Evolutionary conservation across 2,329 filamentous ascomycete species (phyloP), one percentile per base, ranked within the genome.

Genomic region (Grosmannia penicillata): DNA sequence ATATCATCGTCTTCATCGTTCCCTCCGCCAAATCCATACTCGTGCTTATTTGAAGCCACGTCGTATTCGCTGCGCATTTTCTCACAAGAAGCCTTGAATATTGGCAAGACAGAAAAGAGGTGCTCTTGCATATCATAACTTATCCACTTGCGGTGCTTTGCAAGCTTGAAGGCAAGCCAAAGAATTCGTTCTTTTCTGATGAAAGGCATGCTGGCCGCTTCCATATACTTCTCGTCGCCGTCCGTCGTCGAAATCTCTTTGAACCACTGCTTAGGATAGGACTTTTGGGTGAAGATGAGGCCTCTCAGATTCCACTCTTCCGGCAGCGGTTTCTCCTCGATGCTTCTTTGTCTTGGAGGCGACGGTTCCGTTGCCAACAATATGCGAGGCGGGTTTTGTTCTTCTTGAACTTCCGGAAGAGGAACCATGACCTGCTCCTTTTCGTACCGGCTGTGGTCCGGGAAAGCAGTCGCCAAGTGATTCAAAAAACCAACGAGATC

Each of bases 221-320:
- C 78, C 33, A 82, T 68, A 14, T 67, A 68, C 30, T 75, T 69
- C 43, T 82, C 77, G 10, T 79, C 74, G n/a, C 82, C 77, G 21
- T 82, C 76, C 6, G 75, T 63, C 8, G 65, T 62, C 0, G 52
- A 24, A 3, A 9, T n/a, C 10, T 15, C 13, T 8, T 22, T 47
- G 48, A 82, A 82, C 70, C 72, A 82, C 1, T 62, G 57, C 0
- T 54, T 40, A 0, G 76, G 75, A 38, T 71, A 76, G 40, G 78
- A 78, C 10, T 62, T 60, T 3, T 73, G 63, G 0, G 66, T 60
- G 60, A 74, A 82, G 2, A 75, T 52, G 2, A 82, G 57, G 0
- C 80, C 80, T 1, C 76, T 64, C 39, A 83, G 65, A 0, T 70
- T 64, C 45, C 73, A 82, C 43, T 86, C 81, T 35, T 85, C 81